Conservation (phyloP, 2,329 filamentous ascomycete genomes). For the Triangularia verruculosa region DNA sequence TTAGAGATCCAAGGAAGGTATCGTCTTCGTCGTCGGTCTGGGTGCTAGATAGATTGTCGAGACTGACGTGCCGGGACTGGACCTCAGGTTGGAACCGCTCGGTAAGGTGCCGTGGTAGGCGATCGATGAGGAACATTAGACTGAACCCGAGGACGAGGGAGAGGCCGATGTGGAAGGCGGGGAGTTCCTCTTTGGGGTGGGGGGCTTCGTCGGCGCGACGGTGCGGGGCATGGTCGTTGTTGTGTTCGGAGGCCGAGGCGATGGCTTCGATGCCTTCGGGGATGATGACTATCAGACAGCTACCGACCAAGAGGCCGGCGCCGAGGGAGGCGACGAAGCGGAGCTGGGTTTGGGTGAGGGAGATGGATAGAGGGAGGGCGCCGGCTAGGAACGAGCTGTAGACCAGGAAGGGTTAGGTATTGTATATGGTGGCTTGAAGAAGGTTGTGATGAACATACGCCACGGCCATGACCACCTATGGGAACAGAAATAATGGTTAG, state of each 20-base stretch:
- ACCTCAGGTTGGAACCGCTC: constrained; percentile 63
- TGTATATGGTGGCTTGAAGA: background rate
- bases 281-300: constrained; percentile 94
- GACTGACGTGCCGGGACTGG: constrained; percentile 77
- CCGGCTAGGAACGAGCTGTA: constrained; percentile 88
- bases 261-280: constrained; percentile 93
- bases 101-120: constrained; percentile 70
- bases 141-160: constrained; percentile 86
- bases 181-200: constrained; percentile 46
- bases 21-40: constrained; percentile 51
- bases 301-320: constrained; percentile 90
- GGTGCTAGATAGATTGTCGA: constrained; percentile 64
- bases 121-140: constrained; percentile 94
- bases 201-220: background rate
- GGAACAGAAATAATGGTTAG: constrained; percentile 23
- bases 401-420: background rate
- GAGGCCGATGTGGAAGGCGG: constrained; percentile 78
- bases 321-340: constrained; percentile 89
- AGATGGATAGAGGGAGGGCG: constrained; percentile 83
- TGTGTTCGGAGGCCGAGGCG: constrained; percentile 52
- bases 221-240: background rate
- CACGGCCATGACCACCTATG: constrained; percentile 55
- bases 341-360: constrained; percentile 80
- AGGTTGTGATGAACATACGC: constrained; percentile 44
- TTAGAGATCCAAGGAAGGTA: constrained; percentile 57